Percentiles rank a stretch among this genome's conserved stretches.
These are phyloP conservation scores for Plectranthus barbatus DNA, from an alignment of 257 asterid genomes.

Conservation along the genomic window DNA sequence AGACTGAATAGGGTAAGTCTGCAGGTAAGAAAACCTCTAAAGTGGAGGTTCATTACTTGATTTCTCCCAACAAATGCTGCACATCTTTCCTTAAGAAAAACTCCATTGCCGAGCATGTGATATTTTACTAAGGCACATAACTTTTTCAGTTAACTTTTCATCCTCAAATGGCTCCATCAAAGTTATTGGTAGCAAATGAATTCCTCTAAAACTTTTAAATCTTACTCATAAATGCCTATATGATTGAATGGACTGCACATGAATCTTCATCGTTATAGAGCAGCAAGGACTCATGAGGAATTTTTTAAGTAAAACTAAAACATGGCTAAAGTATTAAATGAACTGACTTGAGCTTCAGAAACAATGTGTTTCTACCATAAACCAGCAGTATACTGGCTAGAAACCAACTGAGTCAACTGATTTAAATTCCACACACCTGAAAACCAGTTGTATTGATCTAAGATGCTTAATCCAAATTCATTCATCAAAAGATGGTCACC, in stretches of 20 bases:
- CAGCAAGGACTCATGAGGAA: neutral
- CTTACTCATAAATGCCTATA: neutral
- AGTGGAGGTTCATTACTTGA: no score
- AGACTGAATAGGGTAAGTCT: no score
- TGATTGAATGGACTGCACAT: neutral
- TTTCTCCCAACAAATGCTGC: no score
- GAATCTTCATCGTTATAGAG: neutral
- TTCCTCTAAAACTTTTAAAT: neutral
- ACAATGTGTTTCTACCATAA: neutral
- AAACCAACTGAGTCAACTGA: neutral
- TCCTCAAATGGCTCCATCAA: neutral
- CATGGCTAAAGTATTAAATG: neutral
- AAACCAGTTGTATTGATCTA: constrained; percentile 42
- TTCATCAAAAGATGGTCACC: constrained; percentile 58
- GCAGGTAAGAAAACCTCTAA: no score
- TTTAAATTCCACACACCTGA: constrained; percentile 33
- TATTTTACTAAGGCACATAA: no score
- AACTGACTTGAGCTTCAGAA: neutral
- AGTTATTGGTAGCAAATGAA: neutral
- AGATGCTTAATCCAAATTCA: constrained; percentile 41
- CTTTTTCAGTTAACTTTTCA: no score
- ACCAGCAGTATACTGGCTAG: neutral
- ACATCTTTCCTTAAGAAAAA: no score
- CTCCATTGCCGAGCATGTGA: no score
- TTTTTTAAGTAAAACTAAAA: neutral